Conservation (phyloP, 441 rosid species). For the Eugenia klotzschiana region DNA sequence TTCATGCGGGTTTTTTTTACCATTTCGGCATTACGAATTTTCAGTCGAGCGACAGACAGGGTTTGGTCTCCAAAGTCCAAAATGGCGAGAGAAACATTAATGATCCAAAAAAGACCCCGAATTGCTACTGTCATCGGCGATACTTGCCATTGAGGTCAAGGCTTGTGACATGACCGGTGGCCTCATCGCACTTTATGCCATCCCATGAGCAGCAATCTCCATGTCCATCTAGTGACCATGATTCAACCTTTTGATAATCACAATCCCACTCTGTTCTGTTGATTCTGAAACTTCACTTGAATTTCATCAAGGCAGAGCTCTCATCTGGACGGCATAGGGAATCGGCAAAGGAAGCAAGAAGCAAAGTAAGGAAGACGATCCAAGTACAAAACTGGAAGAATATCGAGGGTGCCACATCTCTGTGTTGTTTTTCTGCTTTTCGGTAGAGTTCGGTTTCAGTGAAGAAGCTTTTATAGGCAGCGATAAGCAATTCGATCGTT, state of each 20-base stretch:
- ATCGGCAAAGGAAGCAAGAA: neutral
- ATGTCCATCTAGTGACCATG: neutral
- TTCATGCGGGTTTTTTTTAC: too few relatives aligned
- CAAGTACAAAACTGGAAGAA: neutral
- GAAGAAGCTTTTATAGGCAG: neutral
- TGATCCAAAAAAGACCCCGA: too few relatives aligned
- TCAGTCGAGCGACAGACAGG: too few relatives aligned
- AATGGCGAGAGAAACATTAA: too few relatives aligned
- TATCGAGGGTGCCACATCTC: neutral
- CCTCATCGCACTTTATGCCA: neutral
- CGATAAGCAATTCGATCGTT: neutral
- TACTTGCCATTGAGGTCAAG: neutral
- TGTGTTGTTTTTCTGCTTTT: neutral
- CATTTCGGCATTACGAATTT: too few relatives aligned
- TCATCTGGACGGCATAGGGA: neutral
- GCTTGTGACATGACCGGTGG: neutral
- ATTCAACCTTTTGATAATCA: neutral
- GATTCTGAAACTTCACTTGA: neutral
- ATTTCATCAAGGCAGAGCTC: neutral
- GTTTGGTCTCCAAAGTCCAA: too few relatives aligned
- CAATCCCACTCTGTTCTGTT: fast-evolving
- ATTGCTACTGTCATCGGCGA: too few relatives aligned
- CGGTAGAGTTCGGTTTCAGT: neutral
- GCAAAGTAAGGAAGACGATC: neutral
- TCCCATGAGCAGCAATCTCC: neutral